phyloP scores from a whole-genome alignment of 345 rosid genomes.

The Hirschfeldia incana region DNA sequence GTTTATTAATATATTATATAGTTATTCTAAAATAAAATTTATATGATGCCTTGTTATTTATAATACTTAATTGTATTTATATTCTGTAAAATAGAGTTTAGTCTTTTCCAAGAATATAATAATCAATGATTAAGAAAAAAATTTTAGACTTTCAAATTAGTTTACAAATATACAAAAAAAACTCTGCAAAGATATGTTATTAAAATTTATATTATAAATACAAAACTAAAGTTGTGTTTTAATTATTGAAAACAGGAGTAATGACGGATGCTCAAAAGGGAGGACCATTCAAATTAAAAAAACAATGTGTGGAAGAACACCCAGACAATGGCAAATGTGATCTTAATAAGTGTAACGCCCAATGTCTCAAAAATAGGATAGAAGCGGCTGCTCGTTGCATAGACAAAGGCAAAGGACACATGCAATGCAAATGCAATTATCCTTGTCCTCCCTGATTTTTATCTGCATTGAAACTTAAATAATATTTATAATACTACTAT shows the following conservation, averaged over 20 bases:
- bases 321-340: neutral
- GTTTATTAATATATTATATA: no score
- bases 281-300: neutral
- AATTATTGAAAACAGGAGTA: neutral
- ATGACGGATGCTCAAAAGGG: neutral
- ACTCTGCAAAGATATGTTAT: no score
- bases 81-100: neutral
- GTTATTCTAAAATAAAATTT: no score
- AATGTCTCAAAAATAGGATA: neutral
- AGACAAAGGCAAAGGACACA: neutral
- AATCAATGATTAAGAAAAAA: no score
- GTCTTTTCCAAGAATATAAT: neutral
- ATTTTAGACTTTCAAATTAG: neutral
- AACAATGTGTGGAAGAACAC: neutral
- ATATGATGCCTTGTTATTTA: neutral
- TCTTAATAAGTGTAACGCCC: neutral
- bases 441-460: no score
- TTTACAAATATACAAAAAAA: neutral
- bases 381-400: neutral
- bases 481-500: no score
- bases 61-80: neutral
- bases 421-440: neutral
- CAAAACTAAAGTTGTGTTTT: neutral
- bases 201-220: no score
- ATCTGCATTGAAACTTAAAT: neutral